Percentiles rank a stretch among this genome's conserved stretches.
phyloP scores from a whole-genome alignment of 192 early-diverging fungal genomes.

The Dissophora ornata region DNA sequence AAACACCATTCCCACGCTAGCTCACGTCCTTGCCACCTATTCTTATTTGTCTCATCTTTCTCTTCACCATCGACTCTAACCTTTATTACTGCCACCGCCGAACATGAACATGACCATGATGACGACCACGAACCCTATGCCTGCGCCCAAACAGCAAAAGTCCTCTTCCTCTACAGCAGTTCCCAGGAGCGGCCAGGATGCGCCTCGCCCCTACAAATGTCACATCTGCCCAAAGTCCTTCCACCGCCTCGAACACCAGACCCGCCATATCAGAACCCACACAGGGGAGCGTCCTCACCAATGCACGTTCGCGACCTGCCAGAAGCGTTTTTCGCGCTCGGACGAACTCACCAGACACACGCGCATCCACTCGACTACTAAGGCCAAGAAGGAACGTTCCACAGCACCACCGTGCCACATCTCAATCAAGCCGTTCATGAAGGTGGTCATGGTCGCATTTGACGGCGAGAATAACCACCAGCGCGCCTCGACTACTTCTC shows the following conservation, averaged over 20 bases:
- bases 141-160: constrained; percentile 3
- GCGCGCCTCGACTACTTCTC: neutral
- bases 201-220: constrained; percentile 68
- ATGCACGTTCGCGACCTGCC: constrained; percentile 77
- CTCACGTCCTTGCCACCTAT: no score
- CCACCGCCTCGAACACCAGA: constrained; percentile 86
- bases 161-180: constrained; percentile 21
- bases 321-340: constrained; percentile 85
- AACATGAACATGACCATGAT: constrained; percentile 36
- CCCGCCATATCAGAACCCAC: constrained; percentile 89
- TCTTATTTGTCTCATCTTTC: constrained; percentile 1
- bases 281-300: constrained; percentile 88
- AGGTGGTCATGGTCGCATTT: constrained; percentile 54
- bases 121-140: constrained; percentile 26
- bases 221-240: constrained; percentile 78
- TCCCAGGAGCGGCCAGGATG: constrained; percentile 49
- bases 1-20: no score
- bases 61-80: neutral
- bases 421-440: constrained; percentile 56
- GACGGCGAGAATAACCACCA: constrained; percentile 29
- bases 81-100: neutral
- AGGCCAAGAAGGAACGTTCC: constrained; percentile 55
- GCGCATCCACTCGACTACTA: constrained; percentile 64
- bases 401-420: constrained; percentile 51
- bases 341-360: constrained; percentile 78